Evolutionary conservation across 768 basidiomycete species (phyloP), one percentile per base, ranked within the genome.

Genomic region (Termitomyces sp.): DNA sequence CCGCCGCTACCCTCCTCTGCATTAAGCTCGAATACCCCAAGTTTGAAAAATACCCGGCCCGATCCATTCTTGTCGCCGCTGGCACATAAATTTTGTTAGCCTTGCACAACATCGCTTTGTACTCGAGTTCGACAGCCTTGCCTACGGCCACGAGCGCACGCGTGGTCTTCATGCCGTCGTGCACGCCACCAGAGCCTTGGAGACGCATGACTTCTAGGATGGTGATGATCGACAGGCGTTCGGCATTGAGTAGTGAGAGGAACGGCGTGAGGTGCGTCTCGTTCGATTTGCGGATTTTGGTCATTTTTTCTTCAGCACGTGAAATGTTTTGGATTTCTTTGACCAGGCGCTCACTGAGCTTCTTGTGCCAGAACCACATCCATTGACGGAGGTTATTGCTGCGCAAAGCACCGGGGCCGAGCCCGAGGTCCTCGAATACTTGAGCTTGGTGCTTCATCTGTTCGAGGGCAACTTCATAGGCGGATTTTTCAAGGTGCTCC

Each of bases 141-240:
- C 95, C 96, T 21, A 98, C 80, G 0, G 79, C 70, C 21, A 97
- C 73, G 57, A 97, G 76, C 0, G 90, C 91, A 0, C 92, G 79
- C 0, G 94, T 81, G 0, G 92, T 87, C 71, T 97, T 96, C 87
- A 96, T 91, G 4, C 94, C 95, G 41, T 86, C 83, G 0, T 76
- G 63, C n/a, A 94, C 77, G 12, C 91, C 90, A 6, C 91, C 89
- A 1, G 81, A 76, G 6, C 89, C 87, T 33, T 86, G 82, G 11
- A 94, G 68, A 5, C 90, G 82, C 87, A 98, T 89, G 42, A 93
- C 68, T 68, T 97, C 94, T 38, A 94, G 78, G 63, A 98, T 93
- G 10, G 91, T 89, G 64, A 98, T 84, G 17, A 96, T 75, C 0
- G 93, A 94, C 7, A 98, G 79, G 59, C 86, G 89, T 52, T 91